Percentiles rank a stretch among this genome's conserved stretches.
Evolutionary conservation across 2,329 filamentous ascomycete genomes (phyloP).

Genomic region (Fusarium sp.): DNA sequence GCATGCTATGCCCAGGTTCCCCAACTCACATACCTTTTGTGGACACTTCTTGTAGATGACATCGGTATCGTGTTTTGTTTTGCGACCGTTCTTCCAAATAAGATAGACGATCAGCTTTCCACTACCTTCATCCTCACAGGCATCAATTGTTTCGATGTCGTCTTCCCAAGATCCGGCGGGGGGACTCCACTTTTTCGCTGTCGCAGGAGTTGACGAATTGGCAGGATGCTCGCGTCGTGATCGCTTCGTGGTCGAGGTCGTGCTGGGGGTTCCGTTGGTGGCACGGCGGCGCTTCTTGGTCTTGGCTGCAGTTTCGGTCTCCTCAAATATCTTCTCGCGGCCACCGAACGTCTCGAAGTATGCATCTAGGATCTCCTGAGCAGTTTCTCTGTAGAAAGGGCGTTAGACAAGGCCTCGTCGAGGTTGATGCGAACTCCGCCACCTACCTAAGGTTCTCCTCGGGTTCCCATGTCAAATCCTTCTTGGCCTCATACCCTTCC

Average conservation of each 20-base stretch:
- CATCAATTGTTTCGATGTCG: conserved; percentile 75
- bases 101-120: conserved; percentile 74
- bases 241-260: conserved; percentile 54
- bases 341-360: conserved; percentile 75
- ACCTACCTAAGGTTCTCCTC: conserved; percentile 68
- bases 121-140: conserved; percentile 72
- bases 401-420: neutral
- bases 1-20: neutral
- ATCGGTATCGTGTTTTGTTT: conserved; percentile 77
- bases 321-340: conserved; percentile 63
- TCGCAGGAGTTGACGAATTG: conserved; percentile 60
- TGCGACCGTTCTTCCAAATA: conserved; percentile 78
- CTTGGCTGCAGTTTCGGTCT: conserved; percentile 61
- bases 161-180: conserved; percentile 83
- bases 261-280: conserved; percentile 51
- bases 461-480: conserved; percentile 82
- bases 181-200: conserved; percentile 67
- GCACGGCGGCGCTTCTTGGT: conserved; percentile 69
- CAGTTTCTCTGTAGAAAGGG: conserved; percentile 60
- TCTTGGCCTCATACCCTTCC: conserved; percentile 78
- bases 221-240: conserved; percentile 61
- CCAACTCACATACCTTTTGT: conserved; percentile 69
- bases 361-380: conserved; percentile 68
- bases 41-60: conserved; percentile 81
- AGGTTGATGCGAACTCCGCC: neutral